phyloP scores from a whole-genome alignment of 2,329 filamentous ascomycete genomes.

The Trichoderma afroharzianum region DNA sequence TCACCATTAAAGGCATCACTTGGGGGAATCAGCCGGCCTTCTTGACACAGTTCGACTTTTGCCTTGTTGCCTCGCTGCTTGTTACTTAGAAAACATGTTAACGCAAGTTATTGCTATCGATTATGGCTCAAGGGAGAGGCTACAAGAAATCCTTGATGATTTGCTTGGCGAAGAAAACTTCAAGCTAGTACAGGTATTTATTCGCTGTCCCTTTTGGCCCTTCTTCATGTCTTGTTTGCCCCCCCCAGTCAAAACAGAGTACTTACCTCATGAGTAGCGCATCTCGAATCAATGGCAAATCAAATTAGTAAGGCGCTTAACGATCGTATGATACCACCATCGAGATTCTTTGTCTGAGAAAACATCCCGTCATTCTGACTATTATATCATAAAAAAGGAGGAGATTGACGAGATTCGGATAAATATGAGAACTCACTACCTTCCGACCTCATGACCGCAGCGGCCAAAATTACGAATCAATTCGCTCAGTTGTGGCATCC shows the following conservation, averaged over 20 bases:
- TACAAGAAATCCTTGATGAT: neutral
- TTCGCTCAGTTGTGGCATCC: no score
- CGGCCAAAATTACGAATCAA: neutral
- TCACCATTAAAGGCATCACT: neutral
- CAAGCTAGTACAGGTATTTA: neutral
- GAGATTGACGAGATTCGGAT: neutral
- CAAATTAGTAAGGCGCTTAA: neutral
- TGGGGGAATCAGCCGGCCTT: neutral
- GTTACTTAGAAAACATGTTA: neutral
- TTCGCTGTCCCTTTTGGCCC: no score
- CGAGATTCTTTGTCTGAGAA: neutral
- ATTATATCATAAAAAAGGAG: neutral
- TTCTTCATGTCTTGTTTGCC: neutral
- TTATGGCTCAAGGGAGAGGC: slow-evolving; percentile 7
- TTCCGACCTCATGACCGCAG: neutral
- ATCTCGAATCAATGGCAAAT: slow-evolving; percentile 15
- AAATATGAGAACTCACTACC: neutral
- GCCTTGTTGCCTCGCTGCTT: neutral
- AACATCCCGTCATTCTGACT: neutral
- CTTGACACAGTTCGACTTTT: neutral
- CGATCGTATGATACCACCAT: neutral
- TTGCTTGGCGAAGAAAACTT: slow-evolving; percentile 2
- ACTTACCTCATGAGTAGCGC: slow-evolving; percentile 4
- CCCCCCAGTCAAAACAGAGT: neutral
- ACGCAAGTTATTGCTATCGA: slow-evolving; percentile 4